Base-by-base conservation (phyloP, 2,329 filamentous ascomycete genomes). In the Alternaria ethzedia region DNA sequence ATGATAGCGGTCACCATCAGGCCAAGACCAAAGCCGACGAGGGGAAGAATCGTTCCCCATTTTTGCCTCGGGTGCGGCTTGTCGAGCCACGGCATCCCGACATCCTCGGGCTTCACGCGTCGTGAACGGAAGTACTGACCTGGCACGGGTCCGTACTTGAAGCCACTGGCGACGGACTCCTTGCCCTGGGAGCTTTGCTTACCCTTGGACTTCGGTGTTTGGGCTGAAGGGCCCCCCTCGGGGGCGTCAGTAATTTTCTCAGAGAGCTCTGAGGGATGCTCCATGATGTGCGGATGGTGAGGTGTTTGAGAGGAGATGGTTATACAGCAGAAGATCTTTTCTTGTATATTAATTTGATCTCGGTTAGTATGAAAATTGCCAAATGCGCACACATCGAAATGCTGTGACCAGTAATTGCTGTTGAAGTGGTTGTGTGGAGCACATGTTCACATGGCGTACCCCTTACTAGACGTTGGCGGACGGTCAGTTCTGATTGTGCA, bases 11-110 rank as follows among this genome's bases (percentile, higher is more conserved):
- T 87, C 44, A 94, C 81, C 3, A 78, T 86, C 36, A 95, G 77
- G 13, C 93, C 93, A 13, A 94, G 64, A 4, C 89, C 51, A 54
- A 96, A 87, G 50, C 92, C 92, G 23, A 93, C 77, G 45, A 94
- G 75, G 3, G 92, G 92, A 61, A 96, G 86, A 66, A 95, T 93
- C 3, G 90, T 94, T 9, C 93, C 89, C 92, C 92, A 96, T 82
- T 93, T 96, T 84, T 95, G 91, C 78, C 89, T 91, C 12, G 90
- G 89, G 69, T 94, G 90, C 61, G 84, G 88, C 75, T 89, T 90
- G n/a, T 86, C 80, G 43, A 91, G 80, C 93, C 93, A 96, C 12
- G 92, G 91, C 81, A 92, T 90, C 76, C 93, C 90, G 4, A 92
- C 80, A 52, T 92, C 87, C 45, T 88, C 91, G 77, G 93, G 92